Evolutionary conservation across 768 basidiomycete genomes (phyloP).

Genomic region (Tulasnella sp.): DNA sequence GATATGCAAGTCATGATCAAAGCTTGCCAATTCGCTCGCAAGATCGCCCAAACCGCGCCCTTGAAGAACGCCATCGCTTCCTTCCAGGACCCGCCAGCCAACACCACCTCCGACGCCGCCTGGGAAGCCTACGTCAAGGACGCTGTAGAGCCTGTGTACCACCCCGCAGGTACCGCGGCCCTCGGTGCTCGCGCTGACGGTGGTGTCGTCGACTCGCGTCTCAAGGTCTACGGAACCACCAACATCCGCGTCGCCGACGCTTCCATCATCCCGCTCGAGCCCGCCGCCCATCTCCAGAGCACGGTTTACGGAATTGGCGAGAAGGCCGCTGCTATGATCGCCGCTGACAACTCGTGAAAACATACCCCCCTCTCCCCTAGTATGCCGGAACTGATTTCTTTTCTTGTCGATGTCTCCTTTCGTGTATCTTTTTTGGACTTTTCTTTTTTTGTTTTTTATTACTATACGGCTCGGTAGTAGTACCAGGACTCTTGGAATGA

Average conservation of each 20-base stretch:
- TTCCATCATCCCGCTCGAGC: slow-evolving; percentile 41
- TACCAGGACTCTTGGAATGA: neutral
- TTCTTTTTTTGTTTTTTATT: neutral
- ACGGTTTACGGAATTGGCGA: slow-evolving; percentile 14
- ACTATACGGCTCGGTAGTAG: neutral
- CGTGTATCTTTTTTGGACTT: neutral
- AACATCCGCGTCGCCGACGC: slow-evolving; percentile 49
- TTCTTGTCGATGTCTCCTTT: neutral
- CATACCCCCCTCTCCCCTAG: neutral
- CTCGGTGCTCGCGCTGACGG: slow-evolving; percentile 40
- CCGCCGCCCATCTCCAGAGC: slow-evolving; percentile 29
- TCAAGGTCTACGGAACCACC: slow-evolving; percentile 46
- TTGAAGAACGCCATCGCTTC: slow-evolving; percentile 23
- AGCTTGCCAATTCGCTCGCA: slow-evolving; percentile 24
- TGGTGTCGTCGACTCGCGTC: slow-evolving; percentile 45
- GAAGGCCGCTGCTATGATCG: neutral
- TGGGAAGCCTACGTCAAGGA: slow-evolving; percentile 27
- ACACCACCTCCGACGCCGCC: slow-evolving; percentile 26
- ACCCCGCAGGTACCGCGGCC: slow-evolving; percentile 28
- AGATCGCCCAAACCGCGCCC: slow-evolving; percentile 23
- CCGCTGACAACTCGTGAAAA: neutral
- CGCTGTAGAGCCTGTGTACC: slow-evolving; percentile 18
- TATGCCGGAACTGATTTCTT: neutral
- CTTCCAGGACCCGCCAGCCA: slow-evolving; percentile 15
- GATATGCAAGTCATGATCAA: slow-evolving; percentile 28